phyloP scores from a whole-genome alignment of 805 yeast genomes.

The Myxozyma neglecta region DNA sequence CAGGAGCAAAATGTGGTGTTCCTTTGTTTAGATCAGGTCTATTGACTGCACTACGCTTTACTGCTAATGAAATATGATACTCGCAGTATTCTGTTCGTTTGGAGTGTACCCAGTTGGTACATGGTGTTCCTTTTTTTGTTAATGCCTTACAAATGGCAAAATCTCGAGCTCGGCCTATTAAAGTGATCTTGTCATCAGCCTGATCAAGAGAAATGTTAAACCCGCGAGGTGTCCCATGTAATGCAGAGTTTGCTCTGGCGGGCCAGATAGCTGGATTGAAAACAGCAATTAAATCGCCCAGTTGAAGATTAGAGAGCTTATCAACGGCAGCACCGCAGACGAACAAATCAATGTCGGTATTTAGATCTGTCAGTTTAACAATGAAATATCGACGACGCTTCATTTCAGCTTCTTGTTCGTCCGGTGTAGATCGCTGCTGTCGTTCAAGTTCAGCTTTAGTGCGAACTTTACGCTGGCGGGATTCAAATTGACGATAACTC shows the following conservation, averaged over 20 bases:
- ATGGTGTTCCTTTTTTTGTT: constrained; percentile 51
- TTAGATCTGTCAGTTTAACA: constrained; percentile 67
- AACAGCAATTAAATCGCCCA: constrained; percentile 73
- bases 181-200: constrained; percentile 56
- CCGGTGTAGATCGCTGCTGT: neutral
- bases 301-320: constrained; percentile 67
- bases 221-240: constrained; percentile 42
- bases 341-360: constrained; percentile 57
- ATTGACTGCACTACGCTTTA: constrained; percentile 54
- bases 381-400: constrained; percentile 47
- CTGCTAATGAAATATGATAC: constrained; percentile 63
- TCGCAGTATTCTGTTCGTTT: constrained; percentile 60
- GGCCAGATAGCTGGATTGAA: constrained; percentile 66
- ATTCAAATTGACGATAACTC: neutral
- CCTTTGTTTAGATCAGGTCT: constrained; percentile 68
- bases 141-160: constrained; percentile 64
- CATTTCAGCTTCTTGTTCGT: constrained; percentile 6
- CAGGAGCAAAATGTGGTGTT: constrained; percentile 5
- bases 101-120: constrained; percentile 62
- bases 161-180: constrained; percentile 69
- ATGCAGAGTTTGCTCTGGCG: constrained; percentile 21
- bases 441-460: constrained; percentile 2
- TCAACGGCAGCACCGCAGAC: constrained; percentile 68
- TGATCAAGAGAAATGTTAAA: constrained; percentile 58
- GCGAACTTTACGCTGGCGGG: neutral